Evolutionary conservation across 352 stramenopile genomes (phyloP).

Genomic region (Achlya hypogyna): DNA sequence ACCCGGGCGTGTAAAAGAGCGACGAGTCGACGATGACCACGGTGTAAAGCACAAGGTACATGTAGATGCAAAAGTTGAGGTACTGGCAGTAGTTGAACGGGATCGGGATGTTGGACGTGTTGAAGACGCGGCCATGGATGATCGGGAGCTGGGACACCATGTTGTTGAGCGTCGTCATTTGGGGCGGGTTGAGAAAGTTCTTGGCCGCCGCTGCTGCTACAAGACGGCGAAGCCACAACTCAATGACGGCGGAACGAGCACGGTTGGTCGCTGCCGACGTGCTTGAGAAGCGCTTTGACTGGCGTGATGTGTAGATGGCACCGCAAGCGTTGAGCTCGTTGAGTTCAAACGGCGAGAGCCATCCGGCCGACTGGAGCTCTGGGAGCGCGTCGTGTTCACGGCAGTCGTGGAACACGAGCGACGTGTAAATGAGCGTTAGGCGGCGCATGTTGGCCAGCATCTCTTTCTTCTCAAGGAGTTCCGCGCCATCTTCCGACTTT

Average conservation of each 20-base stretch:
- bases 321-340: constrained; percentile 28
- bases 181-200: constrained; percentile 33
- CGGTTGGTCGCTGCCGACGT: constrained; percentile 42
- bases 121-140: constrained; percentile 46
- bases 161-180: constrained; percentile 42
- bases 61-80: constrained; percentile 32
- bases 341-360: constrained; percentile 27
- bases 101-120: constrained; percentile 38
- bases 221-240: constrained; percentile 44
- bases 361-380: background rate
- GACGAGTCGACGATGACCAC: constrained; percentile 14
- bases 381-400: constrained; percentile 27
- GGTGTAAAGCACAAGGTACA: constrained; percentile 39
- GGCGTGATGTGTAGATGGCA: background rate
- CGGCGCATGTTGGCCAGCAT: constrained; percentile 51
- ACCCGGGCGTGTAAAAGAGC: constrained; percentile 8
- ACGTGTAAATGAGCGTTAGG: constrained; percentile 45
- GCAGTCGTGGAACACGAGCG: constrained; percentile 51
- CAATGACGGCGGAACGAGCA: constrained; percentile 38
- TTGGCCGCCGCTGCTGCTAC: constrained; percentile 34
- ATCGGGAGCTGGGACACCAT: constrained; percentile 36
- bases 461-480: constrained; percentile 38
- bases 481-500: constrained; percentile 23
- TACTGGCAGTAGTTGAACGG: constrained; percentile 39
- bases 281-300: constrained; percentile 26